These are phyloP conservation scores for Hyaloscypha finlandica DNA, from an alignment of 495 filamentous ascomycete genomes.

Conservation along the genomic window DNA sequence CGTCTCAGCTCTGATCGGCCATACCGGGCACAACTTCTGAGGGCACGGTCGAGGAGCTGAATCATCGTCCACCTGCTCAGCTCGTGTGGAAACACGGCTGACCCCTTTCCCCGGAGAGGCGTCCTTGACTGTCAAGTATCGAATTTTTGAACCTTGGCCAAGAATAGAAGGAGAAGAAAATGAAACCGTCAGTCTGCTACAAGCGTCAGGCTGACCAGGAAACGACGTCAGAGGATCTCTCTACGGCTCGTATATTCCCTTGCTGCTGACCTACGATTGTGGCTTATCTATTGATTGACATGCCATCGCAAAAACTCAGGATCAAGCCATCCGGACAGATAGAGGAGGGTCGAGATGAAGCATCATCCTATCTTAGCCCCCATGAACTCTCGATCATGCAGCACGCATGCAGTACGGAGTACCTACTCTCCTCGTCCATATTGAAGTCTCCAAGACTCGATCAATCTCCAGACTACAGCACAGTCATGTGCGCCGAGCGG, in stretches of 20 bases:
- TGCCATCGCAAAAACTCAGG: not conserved
- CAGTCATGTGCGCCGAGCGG: constrained; percentile 1
- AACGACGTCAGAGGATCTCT: not conserved
- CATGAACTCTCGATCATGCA: constrained; percentile 11
- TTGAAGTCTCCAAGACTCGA: too few species aligned
- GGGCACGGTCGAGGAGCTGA: not conserved
- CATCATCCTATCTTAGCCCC: constrained; percentile 4
- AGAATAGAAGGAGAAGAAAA: not conserved
- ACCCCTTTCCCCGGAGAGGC: not conserved
- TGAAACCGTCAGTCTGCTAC: not conserved
- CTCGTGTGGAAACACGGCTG: not conserved
- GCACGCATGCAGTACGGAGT: not conserved
- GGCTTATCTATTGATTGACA: not conserved
- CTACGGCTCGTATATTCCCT: not conserved
- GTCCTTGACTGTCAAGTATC: not conserved
- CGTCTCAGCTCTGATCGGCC: constrained; percentile 19
- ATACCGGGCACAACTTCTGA: constrained; percentile 6
- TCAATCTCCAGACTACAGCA: not conserved
- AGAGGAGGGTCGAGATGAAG: not conserved
- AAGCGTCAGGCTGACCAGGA: not conserved
- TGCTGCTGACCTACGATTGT: not conserved
- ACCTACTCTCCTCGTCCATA: not conserved
- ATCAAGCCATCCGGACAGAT: not conserved
- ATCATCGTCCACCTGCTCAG: not conserved
- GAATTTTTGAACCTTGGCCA: not conserved